Conservation (phyloP, 306 rosid species). For the Pueraria montana region DNA sequence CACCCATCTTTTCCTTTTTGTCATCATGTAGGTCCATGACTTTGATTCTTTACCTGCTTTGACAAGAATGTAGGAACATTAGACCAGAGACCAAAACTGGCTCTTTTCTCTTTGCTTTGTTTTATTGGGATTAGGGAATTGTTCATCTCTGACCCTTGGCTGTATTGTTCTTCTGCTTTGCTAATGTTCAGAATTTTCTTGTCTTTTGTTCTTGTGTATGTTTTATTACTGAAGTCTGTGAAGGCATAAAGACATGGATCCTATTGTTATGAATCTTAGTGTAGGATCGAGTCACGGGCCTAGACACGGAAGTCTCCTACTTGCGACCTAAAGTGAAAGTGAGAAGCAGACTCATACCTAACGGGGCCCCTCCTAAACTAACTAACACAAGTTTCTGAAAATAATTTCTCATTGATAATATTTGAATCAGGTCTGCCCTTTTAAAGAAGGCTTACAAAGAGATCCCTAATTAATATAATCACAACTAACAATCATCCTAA, state of each 20-base stretch:
- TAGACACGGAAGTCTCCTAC: not conserved
- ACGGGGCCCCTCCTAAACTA: not conserved
- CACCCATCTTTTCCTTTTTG: constrained; percentile 1
- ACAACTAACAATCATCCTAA: not conserved
- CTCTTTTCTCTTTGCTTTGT: constrained; percentile 14
- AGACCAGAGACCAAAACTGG: not conserved
- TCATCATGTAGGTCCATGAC: constrained; percentile 6
- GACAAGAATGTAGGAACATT: not conserved
- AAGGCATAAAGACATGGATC: constrained; percentile 13
- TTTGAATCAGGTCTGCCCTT: not conserved
- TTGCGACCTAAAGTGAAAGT: not conserved
- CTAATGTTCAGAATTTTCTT: not conserved
- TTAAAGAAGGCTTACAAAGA: not conserved
- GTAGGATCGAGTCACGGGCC: no score
- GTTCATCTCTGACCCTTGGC: constrained; percentile 12
- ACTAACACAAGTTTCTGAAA: not conserved
- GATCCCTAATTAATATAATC: not conserved
- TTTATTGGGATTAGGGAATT: not conserved
- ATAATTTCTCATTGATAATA: not conserved
- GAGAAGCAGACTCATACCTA: not conserved
- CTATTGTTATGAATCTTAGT: not conserved
- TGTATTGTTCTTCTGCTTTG: constrained; percentile 26
- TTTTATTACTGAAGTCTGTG: constrained; percentile 12
- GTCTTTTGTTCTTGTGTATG: not conserved
- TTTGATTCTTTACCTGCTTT: constrained; percentile 14